These are phyloP conservation scores for Colletotrichum sp. DNA, from an alignment of 2,329 filamentous ascomycete species.

Conservation along the genomic window DNA sequence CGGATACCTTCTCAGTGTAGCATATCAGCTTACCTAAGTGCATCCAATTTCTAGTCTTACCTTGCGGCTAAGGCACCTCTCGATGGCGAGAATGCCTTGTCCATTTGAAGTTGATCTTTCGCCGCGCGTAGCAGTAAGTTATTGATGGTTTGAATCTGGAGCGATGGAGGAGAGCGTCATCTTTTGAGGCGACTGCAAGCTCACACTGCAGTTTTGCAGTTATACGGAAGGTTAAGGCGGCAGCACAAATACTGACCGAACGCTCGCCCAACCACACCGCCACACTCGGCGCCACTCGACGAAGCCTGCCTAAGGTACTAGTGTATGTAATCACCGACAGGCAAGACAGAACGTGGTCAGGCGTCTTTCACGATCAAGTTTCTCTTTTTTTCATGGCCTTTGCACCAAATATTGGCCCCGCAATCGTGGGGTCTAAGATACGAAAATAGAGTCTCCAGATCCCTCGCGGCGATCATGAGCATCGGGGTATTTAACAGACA, in stretches of 20 bases:
- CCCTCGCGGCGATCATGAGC: conserved; percentile 12
- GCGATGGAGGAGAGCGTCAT: not conserved
- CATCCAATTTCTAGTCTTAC: not conserved
- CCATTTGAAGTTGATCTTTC: not conserved
- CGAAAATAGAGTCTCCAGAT: not conserved
- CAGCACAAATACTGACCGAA: not conserved
- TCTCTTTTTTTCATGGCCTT: not conserved
- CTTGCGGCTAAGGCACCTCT: not conserved
- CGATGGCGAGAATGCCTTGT: not conserved
- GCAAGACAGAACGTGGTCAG: not conserved
- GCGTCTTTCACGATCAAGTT: not conserved
- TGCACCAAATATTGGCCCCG: not conserved
- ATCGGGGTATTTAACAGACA: not conserved
- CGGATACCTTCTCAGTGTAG: not conserved
- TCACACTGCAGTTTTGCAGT: not conserved
- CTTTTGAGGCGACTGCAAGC: not conserved
- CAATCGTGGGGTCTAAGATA: not conserved
- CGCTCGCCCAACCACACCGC: not conserved
- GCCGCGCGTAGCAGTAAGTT: not conserved
- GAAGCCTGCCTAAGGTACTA: not conserved
- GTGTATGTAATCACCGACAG: not conserved
- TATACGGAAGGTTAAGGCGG: not conserved
- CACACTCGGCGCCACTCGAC: not conserved
- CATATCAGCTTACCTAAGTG: not conserved
- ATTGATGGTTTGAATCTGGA: not conserved